Base-by-base conservation (phyloP, 2,329 filamentous ascomycete genomes). In the Triangularia setosa region DNA sequence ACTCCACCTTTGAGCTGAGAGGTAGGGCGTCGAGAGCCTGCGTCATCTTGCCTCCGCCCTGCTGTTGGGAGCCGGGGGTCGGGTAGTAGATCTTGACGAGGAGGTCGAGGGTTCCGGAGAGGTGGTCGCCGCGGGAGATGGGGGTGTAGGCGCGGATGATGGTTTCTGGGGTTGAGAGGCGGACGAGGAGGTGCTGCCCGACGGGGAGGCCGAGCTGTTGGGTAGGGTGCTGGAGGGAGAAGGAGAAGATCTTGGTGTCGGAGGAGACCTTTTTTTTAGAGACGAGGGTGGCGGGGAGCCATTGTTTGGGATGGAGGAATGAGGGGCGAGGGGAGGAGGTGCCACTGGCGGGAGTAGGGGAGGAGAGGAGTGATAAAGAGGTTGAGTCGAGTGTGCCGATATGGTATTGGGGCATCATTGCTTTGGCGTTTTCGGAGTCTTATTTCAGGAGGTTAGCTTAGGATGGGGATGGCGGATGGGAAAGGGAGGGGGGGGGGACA, bases 381-480 rank as follows among this genome's bases (percentile, higher is more conserved):
- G 80, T 79, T 68, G 86, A 79, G 69, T 91, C 86, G 12, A 97
- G 83, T 0, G 87, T 87, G 59, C 93, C 93, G 68, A 97, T 87
- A 75, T 97, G 93, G 73, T 96, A 96, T 54, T 83, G 77, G 11
- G 85, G 84, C 89, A 97, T 93, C 92, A 96, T 96, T 18, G 83
- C 84, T 78, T 96, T 97, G 33, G 93, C 93, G 16, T 91, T 96
- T 78, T 97, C 93, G 74, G 90, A 93, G 75, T 97, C 92, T 94
- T 72, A n/a, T n/a, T n/a, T n/a, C n/a, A 40, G 62, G 40, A 59
- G 66, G 66, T 63, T 55, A 62, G 64, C 14, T 57, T 1, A 21
- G 48, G 48, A n/a, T n/a, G n/a, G 48, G 48, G 6, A n/a, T 11
- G 58, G 58, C 35, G 35, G 16, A n/a, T 1, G 7, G 28, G 27